Evolutionary conservation across 345 rosid species (phyloP).

Genomic region (Moricandia moricandioides): DNA sequence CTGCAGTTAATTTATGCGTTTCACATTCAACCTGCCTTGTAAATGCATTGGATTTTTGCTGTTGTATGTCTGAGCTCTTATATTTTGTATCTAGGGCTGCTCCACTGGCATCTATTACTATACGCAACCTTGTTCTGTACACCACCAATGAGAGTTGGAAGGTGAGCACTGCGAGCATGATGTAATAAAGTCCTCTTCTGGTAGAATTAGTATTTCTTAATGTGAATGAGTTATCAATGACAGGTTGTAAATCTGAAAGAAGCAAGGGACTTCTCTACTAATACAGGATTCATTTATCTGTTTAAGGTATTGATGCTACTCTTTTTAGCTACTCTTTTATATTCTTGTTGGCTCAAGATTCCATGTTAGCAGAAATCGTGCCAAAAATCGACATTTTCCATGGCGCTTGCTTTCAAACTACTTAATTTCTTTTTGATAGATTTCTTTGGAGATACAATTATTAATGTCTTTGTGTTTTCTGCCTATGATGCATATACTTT

Average conservation of each 20-base stretch:
- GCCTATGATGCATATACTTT: constrained; percentile 40
- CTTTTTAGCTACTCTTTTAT: not conserved
- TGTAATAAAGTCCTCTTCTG: not conserved
- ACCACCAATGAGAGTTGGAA: constrained; percentile 95
- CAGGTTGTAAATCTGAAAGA: constrained; percentile 97
- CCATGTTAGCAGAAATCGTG: not conserved
- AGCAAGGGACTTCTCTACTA: constrained; percentile 83
- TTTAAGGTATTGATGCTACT: constrained; percentile 67
- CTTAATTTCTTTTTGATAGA: constrained; percentile 8
- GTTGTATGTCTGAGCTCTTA: constrained; percentile 23
- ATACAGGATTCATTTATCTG: constrained; percentile 76
- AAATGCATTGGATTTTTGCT: not conserved
- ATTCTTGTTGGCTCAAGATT: constrained; percentile 14
- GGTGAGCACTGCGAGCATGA: constrained; percentile 45
- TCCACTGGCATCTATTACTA: constrained; percentile 90
- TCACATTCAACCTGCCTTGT: not conserved
- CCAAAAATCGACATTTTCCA: not conserved
- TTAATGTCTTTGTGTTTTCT: constrained; percentile 18
- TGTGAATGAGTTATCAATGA: constrained; percentile 6
- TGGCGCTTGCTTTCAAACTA: not conserved
- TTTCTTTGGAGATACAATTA: constrained; percentile 12
- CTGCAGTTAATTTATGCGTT: not conserved
- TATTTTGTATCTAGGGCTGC: constrained; percentile 64
- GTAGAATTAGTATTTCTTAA: not conserved
- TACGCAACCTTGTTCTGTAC: constrained; percentile 73